phyloP scores from a whole-genome alignment of 345 rosid genomes.

The Ceriops tagal region DNA sequence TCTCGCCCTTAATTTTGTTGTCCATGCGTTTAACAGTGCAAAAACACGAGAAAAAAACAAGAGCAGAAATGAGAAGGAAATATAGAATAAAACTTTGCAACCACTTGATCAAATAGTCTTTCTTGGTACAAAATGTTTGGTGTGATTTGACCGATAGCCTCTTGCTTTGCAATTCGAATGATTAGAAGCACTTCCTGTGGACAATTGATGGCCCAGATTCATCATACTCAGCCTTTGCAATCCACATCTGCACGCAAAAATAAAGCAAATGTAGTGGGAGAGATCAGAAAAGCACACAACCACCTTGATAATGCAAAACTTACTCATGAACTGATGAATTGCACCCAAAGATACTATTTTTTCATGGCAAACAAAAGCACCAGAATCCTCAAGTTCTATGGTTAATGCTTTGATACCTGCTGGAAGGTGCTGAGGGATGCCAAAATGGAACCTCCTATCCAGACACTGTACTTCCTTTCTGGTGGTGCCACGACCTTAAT shows the following conservation, averaged over 20 bases:
- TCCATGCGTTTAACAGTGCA: constrained; percentile 21
- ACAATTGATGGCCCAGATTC: constrained; percentile 67
- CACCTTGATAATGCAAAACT: neutral
- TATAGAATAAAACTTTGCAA: constrained; percentile 7
- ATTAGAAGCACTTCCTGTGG: constrained; percentile 68
- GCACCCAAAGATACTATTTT: neutral
- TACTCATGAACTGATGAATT: neutral
- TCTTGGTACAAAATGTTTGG: constrained; percentile 12
- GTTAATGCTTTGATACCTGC: constrained; percentile 34
- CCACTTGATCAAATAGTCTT: constrained; percentile 30
- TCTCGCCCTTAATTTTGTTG: constrained; percentile 7
- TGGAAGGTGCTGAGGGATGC: constrained; percentile 65
- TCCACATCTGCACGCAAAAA: constrained; percentile 59
- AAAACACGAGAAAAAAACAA: neutral
- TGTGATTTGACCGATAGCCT: constrained; percentile 21
- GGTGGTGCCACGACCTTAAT: constrained; percentile 62
- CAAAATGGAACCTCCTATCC: constrained; percentile 61
- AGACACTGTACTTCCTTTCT: constrained; percentile 61
- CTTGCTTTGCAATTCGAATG: constrained; percentile 9
- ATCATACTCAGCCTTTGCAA: constrained; percentile 63
- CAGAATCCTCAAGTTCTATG: too few species aligned
- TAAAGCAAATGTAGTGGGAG: constrained; percentile 3
- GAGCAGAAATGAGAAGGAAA: neutral
- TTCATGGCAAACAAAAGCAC: too few species aligned
- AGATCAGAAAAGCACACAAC: constrained; percentile 2